Conservation (phyloP, 176 grass and related monocot genomes). For the Metroxylon sagu region DNA sequence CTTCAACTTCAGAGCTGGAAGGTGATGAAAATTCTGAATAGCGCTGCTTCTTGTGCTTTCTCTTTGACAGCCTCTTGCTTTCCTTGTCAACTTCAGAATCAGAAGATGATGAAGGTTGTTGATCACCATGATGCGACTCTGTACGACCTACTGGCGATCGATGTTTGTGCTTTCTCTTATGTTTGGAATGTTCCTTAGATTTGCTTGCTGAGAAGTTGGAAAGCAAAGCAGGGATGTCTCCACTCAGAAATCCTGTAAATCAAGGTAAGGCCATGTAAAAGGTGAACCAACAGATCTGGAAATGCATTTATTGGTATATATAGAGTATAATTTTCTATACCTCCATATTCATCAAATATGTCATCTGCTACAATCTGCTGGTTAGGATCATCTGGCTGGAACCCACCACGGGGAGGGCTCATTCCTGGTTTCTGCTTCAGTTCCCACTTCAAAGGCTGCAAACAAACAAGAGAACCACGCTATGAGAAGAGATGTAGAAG, state of each 20-base stretch:
- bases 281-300: constrained; percentile 7
- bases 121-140: constrained; percentile 20
- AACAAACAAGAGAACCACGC: background rate
- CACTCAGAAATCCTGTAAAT: constrained; percentile 68
- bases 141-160: constrained; percentile 6
- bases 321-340: constrained; percentile 19
- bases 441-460: constrained; percentile 90
- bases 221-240: constrained; percentile 67
- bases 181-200: constrained; percentile 58
- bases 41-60: constrained; percentile 39
- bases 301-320: background rate
- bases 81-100: constrained; percentile 32
- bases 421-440: constrained; percentile 94
- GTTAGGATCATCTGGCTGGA: constrained; percentile 80
- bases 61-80: constrained; percentile 33
- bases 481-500: no score
- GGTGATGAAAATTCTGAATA: background rate
- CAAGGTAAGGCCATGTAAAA: background rate
- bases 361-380: constrained; percentile 96
- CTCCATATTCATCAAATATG: constrained; percentile 99
- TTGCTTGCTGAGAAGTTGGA: constrained; percentile 57
- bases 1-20: background rate
- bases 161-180: constrained; percentile 41
- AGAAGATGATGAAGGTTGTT: constrained; percentile 12
- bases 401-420: constrained; percentile 91